Conservation (phyloP, 768 basidiomycete species). For the Suillus subaureus region DNA sequence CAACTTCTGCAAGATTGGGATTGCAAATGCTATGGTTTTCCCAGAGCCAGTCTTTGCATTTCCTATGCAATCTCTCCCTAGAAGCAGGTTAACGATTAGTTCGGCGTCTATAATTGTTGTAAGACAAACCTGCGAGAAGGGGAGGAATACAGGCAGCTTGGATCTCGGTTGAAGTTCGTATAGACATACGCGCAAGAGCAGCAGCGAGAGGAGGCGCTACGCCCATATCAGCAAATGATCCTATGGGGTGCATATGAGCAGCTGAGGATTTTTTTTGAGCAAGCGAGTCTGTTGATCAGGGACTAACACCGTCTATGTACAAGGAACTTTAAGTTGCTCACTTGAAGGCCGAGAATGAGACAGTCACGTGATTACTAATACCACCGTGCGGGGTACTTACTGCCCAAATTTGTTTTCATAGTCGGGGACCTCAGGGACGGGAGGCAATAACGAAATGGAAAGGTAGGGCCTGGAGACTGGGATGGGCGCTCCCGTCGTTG, state of each 20-base stretch:
- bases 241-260: constrained; percentile 16
- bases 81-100: neutral
- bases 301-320: too few relatives aligned
- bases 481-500: neutral
- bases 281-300: neutral
- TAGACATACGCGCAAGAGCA: constrained; percentile 82
- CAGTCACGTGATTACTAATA: too few relatives aligned
- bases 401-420: too few relatives aligned
- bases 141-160: constrained; percentile 90
- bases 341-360: too few relatives aligned
- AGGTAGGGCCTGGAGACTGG: neutral
- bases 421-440: neutral
- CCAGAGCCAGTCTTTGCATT: constrained; percentile 98
- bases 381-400: too few relatives aligned
- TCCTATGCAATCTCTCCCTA: constrained; percentile 95
- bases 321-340: too few relatives aligned
- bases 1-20: constrained; percentile 91
- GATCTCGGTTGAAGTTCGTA: constrained; percentile 81
- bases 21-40: constrained; percentile 96
- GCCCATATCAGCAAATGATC: constrained; percentile 58
- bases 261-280: constrained; percentile 21
- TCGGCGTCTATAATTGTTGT: neutral
- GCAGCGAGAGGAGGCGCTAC: constrained; percentile 60
- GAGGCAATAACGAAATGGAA: neutral
- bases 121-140: constrained; percentile 65